phyloP scores from a whole-genome alignment of 2,329 filamentous ascomycete species.

The Leptographium lundbergii region DNA sequence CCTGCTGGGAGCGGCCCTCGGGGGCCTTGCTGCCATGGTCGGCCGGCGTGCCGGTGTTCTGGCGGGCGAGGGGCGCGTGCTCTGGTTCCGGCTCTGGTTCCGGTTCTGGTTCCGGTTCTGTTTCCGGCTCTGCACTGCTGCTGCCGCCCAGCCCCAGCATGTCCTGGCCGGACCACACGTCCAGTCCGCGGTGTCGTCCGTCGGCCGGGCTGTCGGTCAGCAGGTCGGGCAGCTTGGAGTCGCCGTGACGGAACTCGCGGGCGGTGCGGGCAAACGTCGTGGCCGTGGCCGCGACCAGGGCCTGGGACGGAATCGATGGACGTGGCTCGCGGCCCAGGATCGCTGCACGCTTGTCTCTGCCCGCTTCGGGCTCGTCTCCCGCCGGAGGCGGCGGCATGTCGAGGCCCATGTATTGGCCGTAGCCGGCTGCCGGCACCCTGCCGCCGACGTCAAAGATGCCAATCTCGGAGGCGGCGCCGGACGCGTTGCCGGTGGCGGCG shows the following conservation, averaged over 20 bases:
- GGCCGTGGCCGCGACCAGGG: neutral
- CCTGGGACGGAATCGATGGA: neutral
- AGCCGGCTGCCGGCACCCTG: conserved; percentile 4
- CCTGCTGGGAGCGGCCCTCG: neutral
- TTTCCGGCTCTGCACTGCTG: neutral
- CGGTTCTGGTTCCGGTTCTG: neutral
- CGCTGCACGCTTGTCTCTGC: too few species aligned
- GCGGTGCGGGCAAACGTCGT: neutral
- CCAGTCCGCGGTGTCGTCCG: neutral
- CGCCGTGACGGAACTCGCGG: conserved; percentile 12
- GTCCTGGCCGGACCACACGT: conserved; percentile 9
- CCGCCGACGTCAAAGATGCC: conserved; percentile 7
- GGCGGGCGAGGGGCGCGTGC: neutral
- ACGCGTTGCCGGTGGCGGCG: conserved; percentile 10
- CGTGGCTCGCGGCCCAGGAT: too few species aligned
- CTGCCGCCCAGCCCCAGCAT: conserved; percentile 1
- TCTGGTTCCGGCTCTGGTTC: neutral
- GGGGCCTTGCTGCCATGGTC: too few species aligned
- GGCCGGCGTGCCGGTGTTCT: too few species aligned
- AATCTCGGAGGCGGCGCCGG: neutral
- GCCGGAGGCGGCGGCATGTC: conserved; percentile 5
- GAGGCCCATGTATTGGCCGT: conserved; percentile 10
- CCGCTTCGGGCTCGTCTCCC: too few species aligned
- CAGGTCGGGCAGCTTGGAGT: conserved; percentile 10
- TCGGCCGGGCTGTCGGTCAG: conserved; percentile 9